A percentile compares a stretch with the other conserved stretches of the same genome.
Evolutionary conservation across 164 flowering plant genomes (phyloP).

Genomic region (grape (Vitis vinifera)): ASM3070453v1 NC_081812.1:18086001-18086500

Average conservation of each 20-base stretch:
- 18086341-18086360: constrained; percentile 75
- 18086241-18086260: constrained; percentile 86
- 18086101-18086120: too few species aligned
- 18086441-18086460: constrained; percentile 86
- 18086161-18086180: background rate
- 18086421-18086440: constrained; percentile 50
- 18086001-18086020: too few species aligned
- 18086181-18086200: background rate
- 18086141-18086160: too few species aligned
- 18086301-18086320: constrained; percentile 82
- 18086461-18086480: constrained; percentile 62
- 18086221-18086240: constrained; percentile 83
- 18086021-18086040: too few species aligned
- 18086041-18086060: too few species aligned
- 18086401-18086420: constrained; percentile 62
- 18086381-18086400: constrained; percentile 64
- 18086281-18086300: constrained; percentile 38
- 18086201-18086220: constrained; percentile 66
- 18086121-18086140: too few species aligned
- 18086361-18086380: constrained; percentile 56
- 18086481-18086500: constrained; percentile 30
- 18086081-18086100: too few species aligned
- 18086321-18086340: constrained; percentile 92
- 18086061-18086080: too few species aligned
- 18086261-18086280: constrained; percentile 89